Base-by-base conservation (phyloP, 2,329 filamentous ascomycete species). In the Talaromyces rugulosus region DNA sequence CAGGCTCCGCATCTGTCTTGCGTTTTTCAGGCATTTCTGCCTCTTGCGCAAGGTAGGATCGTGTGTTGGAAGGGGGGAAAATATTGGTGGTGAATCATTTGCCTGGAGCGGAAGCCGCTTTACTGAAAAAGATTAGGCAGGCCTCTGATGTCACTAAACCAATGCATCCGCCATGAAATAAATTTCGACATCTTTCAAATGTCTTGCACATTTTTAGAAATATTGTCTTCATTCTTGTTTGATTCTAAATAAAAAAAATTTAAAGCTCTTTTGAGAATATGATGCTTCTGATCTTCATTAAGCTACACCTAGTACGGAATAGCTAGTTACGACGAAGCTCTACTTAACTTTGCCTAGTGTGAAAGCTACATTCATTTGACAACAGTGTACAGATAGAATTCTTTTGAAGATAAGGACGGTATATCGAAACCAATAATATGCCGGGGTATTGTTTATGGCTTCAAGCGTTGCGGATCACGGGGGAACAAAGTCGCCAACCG, bases 401-500 rank as follows among this genome's bases (percentile, higher is more conserved):
- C 12, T 53, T 18, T 34, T 23, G 11, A n/a, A 34, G 5, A 42
- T 36, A 14, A 30, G n/a, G 31, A 36, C 40, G 27, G 31, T 56
- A 14, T 56, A 55, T 55, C 14, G 11, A 42, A 56, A 36, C 18
- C 40, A 50, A 58, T 4, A 7, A 18, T 33, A 18, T 8, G 1
- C 40, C 27, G n/a, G 28, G 16, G 27, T 31, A 34, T 18, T 30
- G 28, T 60, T 68, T 67, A 78, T 64, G 78, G 78, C 54, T 78
- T 74, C 70, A 81, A 70, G 68, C 86, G 80, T 72, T 83, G 80
- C 8, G 86, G 87, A 72, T 89, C 87, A 65, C 86, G 78, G 33
- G 87, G 86, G 77, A 88, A 89, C 70, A 87, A 70, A 67, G 84
- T 85, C 34, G 83, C 82, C 73, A 87, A 76, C 40, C 87, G 74